A percentile compares a stretch with the other conserved stretches of the same genome.
These are phyloP conservation scores for Pelargonium myrrhifolium DNA, from an alignment of 441 rosid species.

Conservation along the genomic window DNA sequence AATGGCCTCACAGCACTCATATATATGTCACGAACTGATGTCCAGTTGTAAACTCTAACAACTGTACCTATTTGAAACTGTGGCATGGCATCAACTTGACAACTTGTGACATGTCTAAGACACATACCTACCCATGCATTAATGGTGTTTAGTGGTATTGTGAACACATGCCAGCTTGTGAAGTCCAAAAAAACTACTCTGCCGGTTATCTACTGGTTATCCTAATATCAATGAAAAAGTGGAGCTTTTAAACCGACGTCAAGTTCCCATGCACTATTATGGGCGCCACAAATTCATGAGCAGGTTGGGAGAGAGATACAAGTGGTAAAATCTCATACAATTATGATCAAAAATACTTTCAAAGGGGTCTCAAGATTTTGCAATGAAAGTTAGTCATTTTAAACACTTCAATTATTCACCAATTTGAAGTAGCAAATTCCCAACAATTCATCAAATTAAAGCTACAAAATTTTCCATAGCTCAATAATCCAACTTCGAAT, in stretches of 20 bases:
- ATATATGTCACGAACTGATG: neutral
- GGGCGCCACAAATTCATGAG: neutral
- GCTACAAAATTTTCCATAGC: neutral
- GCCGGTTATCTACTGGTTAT: neutral
- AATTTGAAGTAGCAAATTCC: neutral
- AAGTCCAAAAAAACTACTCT: neutral
- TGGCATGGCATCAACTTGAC: too few species aligned
- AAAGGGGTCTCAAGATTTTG: neutral
- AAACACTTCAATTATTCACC: neutral
- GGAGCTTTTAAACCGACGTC: neutral
- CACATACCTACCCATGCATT: neutral
- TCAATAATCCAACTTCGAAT: neutral
- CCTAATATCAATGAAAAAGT: neutral
- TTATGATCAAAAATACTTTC: neutral
- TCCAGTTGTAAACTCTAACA: neutral
- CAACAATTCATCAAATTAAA: neutral
- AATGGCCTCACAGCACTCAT: neutral
- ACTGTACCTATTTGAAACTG: neutral
- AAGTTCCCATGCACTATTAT: too few species aligned
- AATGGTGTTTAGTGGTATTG: neutral
- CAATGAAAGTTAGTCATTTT: neutral
- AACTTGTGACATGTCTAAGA: neutral
- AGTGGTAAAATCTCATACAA: neutral
- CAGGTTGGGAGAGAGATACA: neutral
- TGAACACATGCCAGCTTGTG: too few species aligned